A percentile compares a stretch with the other conserved stretches of the same genome.
Conservation (phyloP, 148 eudicot species). For the Suaeda aralocaspica region DNA sequence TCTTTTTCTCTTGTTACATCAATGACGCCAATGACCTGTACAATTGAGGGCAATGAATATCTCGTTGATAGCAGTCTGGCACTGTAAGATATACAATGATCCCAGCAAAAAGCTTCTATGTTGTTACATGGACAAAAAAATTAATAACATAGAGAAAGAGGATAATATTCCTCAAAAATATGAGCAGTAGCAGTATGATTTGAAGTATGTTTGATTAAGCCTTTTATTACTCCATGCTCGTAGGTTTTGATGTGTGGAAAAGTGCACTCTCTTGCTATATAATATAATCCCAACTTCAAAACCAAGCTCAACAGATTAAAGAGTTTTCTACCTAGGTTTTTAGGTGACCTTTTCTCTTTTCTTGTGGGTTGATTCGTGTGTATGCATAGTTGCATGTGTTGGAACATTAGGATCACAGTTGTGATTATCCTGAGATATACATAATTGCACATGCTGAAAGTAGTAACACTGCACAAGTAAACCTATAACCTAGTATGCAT, state of each 20-base stretch:
- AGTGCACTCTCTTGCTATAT: not conserved
- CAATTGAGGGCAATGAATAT: constrained; percentile 6
- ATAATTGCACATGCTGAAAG: not conserved
- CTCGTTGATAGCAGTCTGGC: not conserved
- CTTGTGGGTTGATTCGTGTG: no score
- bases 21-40: constrained; percentile 81
- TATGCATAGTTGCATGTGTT: no score
- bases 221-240: not conserved
- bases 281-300: not conserved
- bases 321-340: not conserved
- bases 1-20: constrained; percentile 84
- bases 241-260: not conserved
- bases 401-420: not conserved
- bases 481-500: no score
- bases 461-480: not conserved
- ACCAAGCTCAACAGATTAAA: not conserved
- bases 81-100: not conserved
- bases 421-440: not conserved
- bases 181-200: not conserved
- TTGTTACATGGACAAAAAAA: not conserved
- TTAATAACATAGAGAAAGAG: not conserved
- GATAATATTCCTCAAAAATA: not conserved
- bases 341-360: no score
- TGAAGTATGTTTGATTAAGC: not conserved
- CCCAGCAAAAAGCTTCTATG: not conserved